A percentile compares a stretch with the other conserved stretches of the same genome.
phyloP scores from a whole-genome alignment of 2,329 filamentous ascomycete genomes.

The Stagonosporopsis vannaccii region DNA sequence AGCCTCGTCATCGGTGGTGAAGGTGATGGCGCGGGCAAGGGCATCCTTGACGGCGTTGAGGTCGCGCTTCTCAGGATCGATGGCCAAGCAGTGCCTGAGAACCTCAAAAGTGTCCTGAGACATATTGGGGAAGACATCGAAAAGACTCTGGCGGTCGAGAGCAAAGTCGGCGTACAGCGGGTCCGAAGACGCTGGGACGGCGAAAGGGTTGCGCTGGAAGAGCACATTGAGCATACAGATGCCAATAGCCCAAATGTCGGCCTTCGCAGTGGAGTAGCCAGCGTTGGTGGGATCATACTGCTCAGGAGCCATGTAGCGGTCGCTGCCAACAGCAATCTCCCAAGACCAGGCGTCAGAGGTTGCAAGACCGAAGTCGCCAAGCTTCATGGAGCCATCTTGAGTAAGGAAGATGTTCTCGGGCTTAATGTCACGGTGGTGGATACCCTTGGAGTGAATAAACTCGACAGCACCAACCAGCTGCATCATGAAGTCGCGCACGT shows the following conservation, averaged over 20 bases:
- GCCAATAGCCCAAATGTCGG: conserved; percentile 96
- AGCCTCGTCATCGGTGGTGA: conserved; percentile 90
- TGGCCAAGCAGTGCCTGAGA: conserved; percentile 84
- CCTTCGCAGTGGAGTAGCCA: conserved; percentile 91
- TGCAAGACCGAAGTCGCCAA: conserved; percentile 94
- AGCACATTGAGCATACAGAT: conserved; percentile 96
- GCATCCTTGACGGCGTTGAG: conserved; percentile 79
- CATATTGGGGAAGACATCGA: conserved; percentile 98
- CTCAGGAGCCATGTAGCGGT: conserved; percentile 99
- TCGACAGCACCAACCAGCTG: conserved; percentile 89
- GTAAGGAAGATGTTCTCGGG: conserved; percentile 98
- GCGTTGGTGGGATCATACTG: conserved; percentile 89
- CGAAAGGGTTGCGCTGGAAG: conserved; percentile 96
- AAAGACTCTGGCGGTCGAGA: conserved; percentile 91
- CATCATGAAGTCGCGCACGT: conserved; percentile 97
- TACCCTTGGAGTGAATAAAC: conserved; percentile 87
- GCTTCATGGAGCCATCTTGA: conserved; percentile 86
- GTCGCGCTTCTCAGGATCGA: conserved; percentile 90
- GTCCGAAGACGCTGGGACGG: conserved; percentile 87
- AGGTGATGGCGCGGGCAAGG: conserved; percentile 81
- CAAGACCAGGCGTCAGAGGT: conserved; percentile 89
- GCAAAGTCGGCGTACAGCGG: conserved; percentile 92
- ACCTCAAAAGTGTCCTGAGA: conserved; percentile 98
- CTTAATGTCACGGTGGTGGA: conserved; percentile 98
- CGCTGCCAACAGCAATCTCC: conserved; percentile 93